phyloP scores from a whole-genome alignment of 1,284 basidiomycete species.

The Papiliotrema fonsecae region DNA sequence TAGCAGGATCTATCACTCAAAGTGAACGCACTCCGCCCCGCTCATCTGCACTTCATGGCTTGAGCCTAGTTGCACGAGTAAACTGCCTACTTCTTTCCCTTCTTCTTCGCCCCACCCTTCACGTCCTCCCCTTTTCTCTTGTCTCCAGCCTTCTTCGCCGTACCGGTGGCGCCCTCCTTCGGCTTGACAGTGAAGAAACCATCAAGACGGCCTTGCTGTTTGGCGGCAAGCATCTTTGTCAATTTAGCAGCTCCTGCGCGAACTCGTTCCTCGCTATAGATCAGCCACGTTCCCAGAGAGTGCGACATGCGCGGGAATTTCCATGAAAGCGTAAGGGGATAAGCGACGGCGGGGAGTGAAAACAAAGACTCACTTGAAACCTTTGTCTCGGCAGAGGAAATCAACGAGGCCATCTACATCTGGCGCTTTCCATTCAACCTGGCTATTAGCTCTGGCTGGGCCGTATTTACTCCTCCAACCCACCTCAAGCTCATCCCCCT shows the following conservation, averaged over 20 bases:
- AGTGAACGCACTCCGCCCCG: too few relatives aligned
- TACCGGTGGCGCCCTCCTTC: conserved; percentile 45
- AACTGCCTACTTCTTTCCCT: conserved; percentile 23
- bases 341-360: too few relatives aligned
- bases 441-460: not conserved
- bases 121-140: conserved; percentile 56
- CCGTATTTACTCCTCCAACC: conserved; percentile 15
- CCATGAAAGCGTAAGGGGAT: too few relatives aligned
- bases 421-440: conserved; percentile 93
- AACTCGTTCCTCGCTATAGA: conserved; percentile 88
- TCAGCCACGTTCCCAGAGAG: conserved; percentile 6
- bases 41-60: too few relatives aligned
- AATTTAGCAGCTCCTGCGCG: conserved; percentile 93
- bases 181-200: conserved; percentile 82
- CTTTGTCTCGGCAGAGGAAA: conserved; percentile 91
- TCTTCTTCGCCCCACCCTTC: conserved; percentile 27
- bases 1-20: too few relatives aligned
- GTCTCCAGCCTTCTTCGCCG: conserved; percentile 44
- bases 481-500: conserved; percentile 83
- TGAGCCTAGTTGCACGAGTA: too few relatives aligned
- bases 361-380: conserved; percentile 82
- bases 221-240: conserved; percentile 75
- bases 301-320: not conserved
- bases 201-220: conserved; percentile 94
- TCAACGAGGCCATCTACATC: conserved; percentile 91